Base-by-base conservation (phyloP, 805 yeast species). In the Debaryomyces castellii region DNA sequence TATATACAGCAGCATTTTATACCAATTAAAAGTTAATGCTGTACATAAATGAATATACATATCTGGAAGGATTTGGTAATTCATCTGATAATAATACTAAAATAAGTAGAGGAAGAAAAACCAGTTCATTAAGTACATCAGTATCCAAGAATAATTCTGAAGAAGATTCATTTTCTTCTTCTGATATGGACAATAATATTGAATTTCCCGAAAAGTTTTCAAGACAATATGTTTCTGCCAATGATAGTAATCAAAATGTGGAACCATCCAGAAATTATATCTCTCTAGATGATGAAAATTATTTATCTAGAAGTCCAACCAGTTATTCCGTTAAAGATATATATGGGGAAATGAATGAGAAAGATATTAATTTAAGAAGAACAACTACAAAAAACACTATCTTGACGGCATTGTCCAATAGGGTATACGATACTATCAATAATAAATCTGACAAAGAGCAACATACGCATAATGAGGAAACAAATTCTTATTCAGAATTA, bases 361-460 rank as follows among this genome's bases (percentile, higher is more conserved):
- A 67, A 12, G 63, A 64, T 41, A 67, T 78, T 16, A 60, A 64
- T 4, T 48, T 79, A 33, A 62, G 58, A 20, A 65, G 85, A 40
- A 69, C 74, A 7, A 64, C 63, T 22, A 76, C 83, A 1, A 62
- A 71, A 35, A 68, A 64, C 21, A 71, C 82, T 0, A 71, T 80
- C 32, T 56, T 76, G 20, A 63, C 63, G n/a, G 62, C 73, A 1
- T 57, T 64, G 27, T 58, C 67, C 40, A 53, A 58, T 17, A 45
- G 71, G 37, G 63, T 59, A 16, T 39, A 51, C 25, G 23, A 16
- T n/a, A n/a, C n/a, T n/a, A n/a, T n/a, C 4, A 18, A 18, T 9
- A 9, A 9, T 10, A 14, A 20, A 12, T 24, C 23, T 22, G 36
- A 34, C 22, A 10, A 16, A 18, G 43, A 52, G 50, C 14, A 22